These are phyloP conservation scores for Ehretia macrophylla DNA, from an alignment of 257 asterid genomes.

Conservation along the genomic window DNA sequence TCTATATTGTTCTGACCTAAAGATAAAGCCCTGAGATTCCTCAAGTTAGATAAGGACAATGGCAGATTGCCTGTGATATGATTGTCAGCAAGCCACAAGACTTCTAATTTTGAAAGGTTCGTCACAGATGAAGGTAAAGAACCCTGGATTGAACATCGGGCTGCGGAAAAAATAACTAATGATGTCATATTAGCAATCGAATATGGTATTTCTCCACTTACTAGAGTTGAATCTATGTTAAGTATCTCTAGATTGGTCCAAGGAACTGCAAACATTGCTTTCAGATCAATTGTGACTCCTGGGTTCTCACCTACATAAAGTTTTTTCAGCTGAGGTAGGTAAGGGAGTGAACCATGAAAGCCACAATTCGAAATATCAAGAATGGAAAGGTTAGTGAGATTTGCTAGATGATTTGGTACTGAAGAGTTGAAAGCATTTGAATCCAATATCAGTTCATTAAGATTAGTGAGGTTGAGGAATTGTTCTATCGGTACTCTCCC, in stretches of 20 bases:
- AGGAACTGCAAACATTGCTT: constrained; percentile 3
- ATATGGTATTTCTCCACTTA: constrained; percentile 5
- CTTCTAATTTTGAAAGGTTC: constrained; percentile 3
- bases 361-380: constrained; percentile 4
- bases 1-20: constrained; percentile 9
- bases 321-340: not conserved
- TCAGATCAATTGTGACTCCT: constrained; percentile 4
- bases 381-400: constrained; percentile 7
- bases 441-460: not conserved
- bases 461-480: constrained; percentile 12
- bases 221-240: not conserved
- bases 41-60: not conserved
- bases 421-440: constrained; percentile 1
- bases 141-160: constrained; percentile 12
- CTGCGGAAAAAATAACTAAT: constrained; percentile 6
- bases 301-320: constrained; percentile 15
- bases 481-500: constrained; percentile 4
- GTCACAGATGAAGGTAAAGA: constrained; percentile 7
- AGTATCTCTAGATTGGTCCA: constrained; percentile 7
- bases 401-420: constrained; percentile 2
- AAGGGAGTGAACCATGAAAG: constrained; percentile 6
- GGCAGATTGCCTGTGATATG: constrained; percentile 12
- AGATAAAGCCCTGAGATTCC: constrained; percentile 3
- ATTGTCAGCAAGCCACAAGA: constrained; percentile 2
- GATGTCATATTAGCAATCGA: constrained; percentile 10